Percentiles rank a stretch among this genome's conserved stretches.
Conservation (phyloP, 2,329 filamentous ascomycete species). For the Ceratocystiopsis sp. region DNA sequence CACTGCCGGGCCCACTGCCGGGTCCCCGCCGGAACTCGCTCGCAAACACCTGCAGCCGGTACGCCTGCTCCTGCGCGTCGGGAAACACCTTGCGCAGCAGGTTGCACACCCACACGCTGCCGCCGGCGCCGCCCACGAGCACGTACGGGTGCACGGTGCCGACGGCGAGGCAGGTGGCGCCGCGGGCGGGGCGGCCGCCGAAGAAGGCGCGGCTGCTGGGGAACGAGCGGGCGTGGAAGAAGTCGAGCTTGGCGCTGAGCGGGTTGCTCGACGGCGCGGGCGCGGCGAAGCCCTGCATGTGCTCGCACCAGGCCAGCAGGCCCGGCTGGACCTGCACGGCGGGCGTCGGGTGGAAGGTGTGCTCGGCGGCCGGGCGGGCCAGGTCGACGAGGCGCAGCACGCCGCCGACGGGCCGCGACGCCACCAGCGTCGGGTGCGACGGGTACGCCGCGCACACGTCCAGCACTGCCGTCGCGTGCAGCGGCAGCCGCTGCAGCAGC, state of each 20-base stretch:
- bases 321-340: slow-evolving; percentile 34
- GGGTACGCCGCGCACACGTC: slow-evolving; percentile 40
- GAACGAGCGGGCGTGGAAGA: slow-evolving; percentile 34
- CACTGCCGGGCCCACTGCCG: no score
- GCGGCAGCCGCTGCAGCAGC: slow-evolving; percentile 32
- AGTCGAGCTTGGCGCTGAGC: slow-evolving; percentile 33
- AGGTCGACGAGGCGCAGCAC: slow-evolving; percentile 35
- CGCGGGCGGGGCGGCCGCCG: slow-evolving; percentile 20
- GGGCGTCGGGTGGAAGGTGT: slow-evolving; percentile 33
- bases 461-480: slow-evolving; percentile 36
- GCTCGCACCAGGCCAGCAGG: slow-evolving; percentile 36
- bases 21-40: slow-evolving; percentile 33
- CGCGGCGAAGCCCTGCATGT: slow-evolving; percentile 36
- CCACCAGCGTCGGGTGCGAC: slow-evolving; percentile 36
- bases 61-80: slow-evolving; percentile 20
- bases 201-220: slow-evolving; percentile 34
- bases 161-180: slow-evolving; percentile 30
- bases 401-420: slow-evolving; percentile 37
- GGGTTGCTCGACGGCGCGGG: slow-evolving; percentile 35
- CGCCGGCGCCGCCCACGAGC: slow-evolving; percentile 31
- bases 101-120: slow-evolving; percentile 23
- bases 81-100: slow-evolving; percentile 25
- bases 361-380: slow-evolving; percentile 32
- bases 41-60: slow-evolving; percentile 31
- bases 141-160: slow-evolving; percentile 35